Base-by-base conservation (phyloP, 768 basidiomycete genomes). In the Trametes punicea region DNA sequence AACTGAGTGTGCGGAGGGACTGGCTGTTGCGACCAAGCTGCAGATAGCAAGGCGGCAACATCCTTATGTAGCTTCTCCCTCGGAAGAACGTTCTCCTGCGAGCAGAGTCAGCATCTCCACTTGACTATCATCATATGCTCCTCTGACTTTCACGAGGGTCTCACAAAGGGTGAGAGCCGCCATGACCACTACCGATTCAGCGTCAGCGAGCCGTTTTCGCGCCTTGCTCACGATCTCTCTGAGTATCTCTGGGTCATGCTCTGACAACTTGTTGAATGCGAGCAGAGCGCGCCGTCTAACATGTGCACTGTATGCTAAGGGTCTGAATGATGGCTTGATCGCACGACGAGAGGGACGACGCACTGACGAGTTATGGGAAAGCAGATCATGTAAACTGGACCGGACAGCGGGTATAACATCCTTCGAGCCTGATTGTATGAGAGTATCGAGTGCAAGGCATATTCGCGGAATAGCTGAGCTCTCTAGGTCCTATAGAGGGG, bases 361-460 rank as follows among this genome's bases (percentile, higher is more conserved):
- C 70, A 81, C 89, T 82, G 76, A 93, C 91, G 85, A 85, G 62
- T 80, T 78, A 66, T 91, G 87, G 30, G 80, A 81, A 18, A 92
- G 75, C 10, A 93, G 75, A 53, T 83, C 78, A 33, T 79, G 76
- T 6, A 93, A 69, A 46, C 82, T 83, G 20, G 77, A 71, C 64
- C 87, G 84, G 4, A 93, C 78, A 1, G 91, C 91, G 11, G 91
- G 90, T 52, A 90, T 78, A 46, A 88, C 78, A 57, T 89, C 84
- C 62, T 81, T 79, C 13, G 77, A 84, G 2, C 85, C 79, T 16
- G 74, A 76, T 42, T 78, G 74, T 53, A 85, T 82, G 40, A 93
- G 75, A 44, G 78, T 79, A 62, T 90, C 85, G 40, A 93, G 73
- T 16, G 90, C 89, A 30, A 92, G 77, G 60, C 82, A 86, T 55